phyloP scores from a whole-genome alignment of 2,329 filamentous ascomycete species.

The Exophiala mesophila region DNA sequence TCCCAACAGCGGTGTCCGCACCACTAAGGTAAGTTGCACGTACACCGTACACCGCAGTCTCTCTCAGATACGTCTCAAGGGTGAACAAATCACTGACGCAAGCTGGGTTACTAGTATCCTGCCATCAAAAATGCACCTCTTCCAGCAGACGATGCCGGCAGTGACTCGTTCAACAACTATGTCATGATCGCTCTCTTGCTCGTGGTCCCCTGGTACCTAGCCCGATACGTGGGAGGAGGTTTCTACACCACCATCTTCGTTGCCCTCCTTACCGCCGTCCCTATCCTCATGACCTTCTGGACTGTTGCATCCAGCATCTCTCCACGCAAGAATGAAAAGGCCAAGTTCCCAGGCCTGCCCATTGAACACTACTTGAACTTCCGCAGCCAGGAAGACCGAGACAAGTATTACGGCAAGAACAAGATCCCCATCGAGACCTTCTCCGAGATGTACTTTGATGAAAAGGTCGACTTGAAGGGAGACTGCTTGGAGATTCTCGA shows the following conservation, averaged over 20 bases:
- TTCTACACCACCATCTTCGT: conserved; percentile 86
- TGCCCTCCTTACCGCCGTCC: conserved; percentile 69
- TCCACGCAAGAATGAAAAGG: conserved; percentile 90
- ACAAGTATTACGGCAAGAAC: conserved; percentile 46
- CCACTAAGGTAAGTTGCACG: conserved; percentile 50
- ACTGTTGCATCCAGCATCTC: conserved; percentile 71
- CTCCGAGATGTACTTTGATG: conserved; percentile 96
- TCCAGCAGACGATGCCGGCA: conserved; percentile 79
- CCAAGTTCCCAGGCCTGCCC: conserved; percentile 74
- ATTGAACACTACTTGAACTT: conserved; percentile 75
- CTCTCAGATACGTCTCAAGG: conserved; percentile 1
- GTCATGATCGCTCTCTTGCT: conserved; percentile 66
- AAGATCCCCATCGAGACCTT: conserved; percentile 79
- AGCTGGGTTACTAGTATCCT: too few species aligned
- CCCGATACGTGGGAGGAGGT: conserved; percentile 79
- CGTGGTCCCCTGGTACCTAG: conserved; percentile 70
- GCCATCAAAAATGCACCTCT: conserved; percentile 92
- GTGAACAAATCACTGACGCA: too few species aligned
- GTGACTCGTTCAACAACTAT: conserved; percentile 81
- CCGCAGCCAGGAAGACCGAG: conserved; percentile 42
- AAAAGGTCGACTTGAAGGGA: conserved; percentile 90
- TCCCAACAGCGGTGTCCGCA: conserved; percentile 57
- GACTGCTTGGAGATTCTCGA: conserved; percentile 85
- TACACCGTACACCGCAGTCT: not conserved
- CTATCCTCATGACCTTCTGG: conserved; percentile 81